Evolutionary conservation across 768 basidiomycete species (phyloP).

Genomic region (Phaffia tasmanica): DNA sequence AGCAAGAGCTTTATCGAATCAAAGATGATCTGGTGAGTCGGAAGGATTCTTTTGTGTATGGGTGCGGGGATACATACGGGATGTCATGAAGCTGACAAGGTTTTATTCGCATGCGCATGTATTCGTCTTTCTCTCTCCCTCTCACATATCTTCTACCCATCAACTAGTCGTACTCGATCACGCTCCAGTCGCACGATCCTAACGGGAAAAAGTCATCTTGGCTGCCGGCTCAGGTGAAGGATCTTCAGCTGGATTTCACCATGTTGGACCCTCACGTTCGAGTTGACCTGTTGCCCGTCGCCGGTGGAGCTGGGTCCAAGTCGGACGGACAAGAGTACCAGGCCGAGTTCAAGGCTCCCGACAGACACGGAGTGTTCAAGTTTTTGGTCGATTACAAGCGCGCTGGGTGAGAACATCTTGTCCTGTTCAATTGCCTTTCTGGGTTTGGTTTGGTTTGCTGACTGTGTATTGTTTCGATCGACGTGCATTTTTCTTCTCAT

Average conservation of each 20-base stretch:
- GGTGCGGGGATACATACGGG: background rate
- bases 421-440: background rate
- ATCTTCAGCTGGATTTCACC: slow-evolving; percentile 89
- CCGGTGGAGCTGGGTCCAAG: slow-evolving; percentile 33
- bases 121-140: background rate
- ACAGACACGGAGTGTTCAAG: slow-evolving; percentile 97
- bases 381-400: slow-evolving; percentile 85
- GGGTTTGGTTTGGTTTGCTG: background rate
- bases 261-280: slow-evolving; percentile 98
- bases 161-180: slow-evolving; percentile 57
- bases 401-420: slow-evolving; percentile 52
- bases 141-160: background rate
- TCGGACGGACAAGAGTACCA: slow-evolving; percentile 45
- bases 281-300: slow-evolving; percentile 54
- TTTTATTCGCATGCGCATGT: background rate
- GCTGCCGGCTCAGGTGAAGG: slow-evolving; percentile 59
- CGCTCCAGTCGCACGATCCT: slow-evolving; percentile 50
- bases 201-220: slow-evolving; percentile 44
- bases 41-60: background rate
- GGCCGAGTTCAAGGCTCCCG: slow-evolving; percentile 78
- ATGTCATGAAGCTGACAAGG: background rate
- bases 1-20: slow-evolving; percentile 67
- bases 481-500: background rate
- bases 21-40: slow-evolving; percentile 66
- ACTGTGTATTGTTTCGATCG: background rate